Conservation (phyloP, 2,329 filamentous ascomycete species). For the Trichoderma aggressivum region DNA sequence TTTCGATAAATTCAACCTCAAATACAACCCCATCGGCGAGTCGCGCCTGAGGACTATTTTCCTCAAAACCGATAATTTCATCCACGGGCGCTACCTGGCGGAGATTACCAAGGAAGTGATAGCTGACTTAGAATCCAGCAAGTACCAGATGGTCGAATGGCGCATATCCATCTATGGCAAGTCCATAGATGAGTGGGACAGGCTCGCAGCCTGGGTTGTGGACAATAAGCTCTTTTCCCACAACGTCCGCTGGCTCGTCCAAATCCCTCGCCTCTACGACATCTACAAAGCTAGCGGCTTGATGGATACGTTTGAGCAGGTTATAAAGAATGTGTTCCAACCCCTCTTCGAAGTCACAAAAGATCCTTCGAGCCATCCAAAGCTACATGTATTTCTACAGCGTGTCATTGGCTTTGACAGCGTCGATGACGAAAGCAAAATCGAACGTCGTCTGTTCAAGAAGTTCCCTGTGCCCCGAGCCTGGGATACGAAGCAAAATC, state of each 20-base stretch:
- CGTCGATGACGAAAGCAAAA: conserved; percentile 97
- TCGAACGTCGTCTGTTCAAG: conserved; percentile 87
- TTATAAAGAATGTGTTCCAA: conserved; percentile 87
- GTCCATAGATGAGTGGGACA: conserved; percentile 93
- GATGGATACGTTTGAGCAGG: conserved; percentile 86
- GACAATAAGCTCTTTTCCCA: conserved; percentile 98
- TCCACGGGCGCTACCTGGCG: conserved; percentile 89
- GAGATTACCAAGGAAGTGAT: conserved; percentile 99
- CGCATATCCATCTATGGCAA: conserved; percentile 96
- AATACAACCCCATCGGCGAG: conserved; percentile 97
- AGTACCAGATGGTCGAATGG: conserved; percentile 99
- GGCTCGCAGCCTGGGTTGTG: conserved; percentile 96
- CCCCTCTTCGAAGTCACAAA: conserved; percentile 93
- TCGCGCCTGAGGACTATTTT: conserved; percentile 97
- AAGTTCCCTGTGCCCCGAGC: conserved; percentile 89
- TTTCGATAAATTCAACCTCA: conserved; percentile 99
- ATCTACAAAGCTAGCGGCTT: conserved; percentile 88
- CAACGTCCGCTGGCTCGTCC: conserved; percentile 95
- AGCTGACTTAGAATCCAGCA: conserved; percentile 93
- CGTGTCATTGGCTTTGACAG: conserved; percentile 96
- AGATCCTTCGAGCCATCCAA: conserved; percentile 80
- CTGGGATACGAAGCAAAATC: conserved; percentile 92
- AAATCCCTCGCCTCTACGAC: conserved; percentile 90
- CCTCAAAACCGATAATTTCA: conserved; percentile 96
- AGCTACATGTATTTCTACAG: conserved; percentile 91